Evolutionary conservation across 208 protist species (phyloP), one percentile per base, ranked within the genome.

Genomic region (Borovskyia barvae): DNA sequence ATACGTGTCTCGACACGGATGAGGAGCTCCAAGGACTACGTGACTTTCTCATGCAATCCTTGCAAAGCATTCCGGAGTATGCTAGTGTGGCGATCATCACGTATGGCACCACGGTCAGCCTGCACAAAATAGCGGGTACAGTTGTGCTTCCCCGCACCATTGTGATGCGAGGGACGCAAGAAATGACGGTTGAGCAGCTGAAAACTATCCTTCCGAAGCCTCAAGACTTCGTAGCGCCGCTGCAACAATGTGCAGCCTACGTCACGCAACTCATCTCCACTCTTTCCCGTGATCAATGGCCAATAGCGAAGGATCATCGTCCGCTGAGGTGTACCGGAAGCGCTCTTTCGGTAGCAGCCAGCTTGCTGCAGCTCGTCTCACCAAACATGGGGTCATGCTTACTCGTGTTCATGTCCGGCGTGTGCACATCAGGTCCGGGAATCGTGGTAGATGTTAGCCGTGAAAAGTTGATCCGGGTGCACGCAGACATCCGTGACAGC

Each of bases 41-140:
- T 43, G 96, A 98, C 43, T 94, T 95, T 55, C 79, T 99, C 15
- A 63, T 86, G 15, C 66, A 92, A 70, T 85, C 90, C 5, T 60
- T 99, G 28, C 87, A 83, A 22, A 80, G 97, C 30, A 72, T 99
- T 11, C 98, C 98, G 14, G 70, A 85, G 35, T 85, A 98, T 55
- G 76, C 94, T 1, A 73, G 87, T 15, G 93, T 99, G 19, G 96
- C 95, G 51, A 70, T 99, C n/a, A 97, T 99, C 58, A 99, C 98
- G 1, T 99, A 95, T 70, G 98, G 98, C 19, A 95, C 97, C 1
- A 98, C 92, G 3, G 94, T 99, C 58, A 81, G 92, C 51, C 40
- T 97, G 54, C 87, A 96, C 63, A 84, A 97, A 47, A 51, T 97
- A 22, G 58, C 66, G 33, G 69, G 66, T 3, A 58, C 59, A 49